Evolutionary conservation across 176 grass and related monocot species (phyloP).

Genomic region (Zea mays): DNA sequence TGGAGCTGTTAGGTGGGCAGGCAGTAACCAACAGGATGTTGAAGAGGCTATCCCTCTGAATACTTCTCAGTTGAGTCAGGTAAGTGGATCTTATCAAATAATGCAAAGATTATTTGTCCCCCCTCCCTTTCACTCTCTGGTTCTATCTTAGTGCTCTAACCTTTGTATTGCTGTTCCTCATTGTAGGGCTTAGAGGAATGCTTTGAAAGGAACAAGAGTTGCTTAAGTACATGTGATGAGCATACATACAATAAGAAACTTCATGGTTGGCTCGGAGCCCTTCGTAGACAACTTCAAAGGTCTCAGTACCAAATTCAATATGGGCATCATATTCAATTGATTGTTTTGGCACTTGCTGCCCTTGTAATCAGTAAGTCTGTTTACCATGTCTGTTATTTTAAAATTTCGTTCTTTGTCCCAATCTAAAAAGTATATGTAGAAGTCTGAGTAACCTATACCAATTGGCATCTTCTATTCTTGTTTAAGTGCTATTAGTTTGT

Average conservation of each 20-base stretch:
- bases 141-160: slow-evolving; percentile 17
- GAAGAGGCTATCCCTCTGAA: slow-evolving; percentile 54
- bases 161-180: slow-evolving; percentile 7
- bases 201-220: slow-evolving; percentile 66
- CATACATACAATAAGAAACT: slow-evolving; percentile 64
- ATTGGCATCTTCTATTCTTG: slow-evolving; percentile 2
- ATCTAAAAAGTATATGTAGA: background rate
- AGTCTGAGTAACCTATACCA: background rate
- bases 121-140: slow-evolving; percentile 17
- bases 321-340: slow-evolving; percentile 47
- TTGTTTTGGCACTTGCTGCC: slow-evolving; percentile 39
- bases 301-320: slow-evolving; percentile 81
- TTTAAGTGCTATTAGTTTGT: slow-evolving; percentile 1
- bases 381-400: background rate
- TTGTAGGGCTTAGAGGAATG: slow-evolving; percentile 50
- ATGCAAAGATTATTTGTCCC: slow-evolving; percentile 8
- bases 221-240: slow-evolving; percentile 56
- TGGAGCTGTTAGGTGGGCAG: slow-evolving; percentile 58
- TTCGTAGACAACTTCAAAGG: slow-evolving; percentile 69
- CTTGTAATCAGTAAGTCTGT: slow-evolving; percentile 53
- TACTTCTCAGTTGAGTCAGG: slow-evolving; percentile 59
- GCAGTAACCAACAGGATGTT: slow-evolving; percentile 43
- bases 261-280: slow-evolving; percentile 65
- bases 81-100: slow-evolving; percentile 35
- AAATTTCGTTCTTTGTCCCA: slow-evolving; percentile 20